A percentile compares a stretch with the other conserved stretches of the same genome.
Conservation (phyloP, 208 protist genomes). For the Trichomonas vaginalis region DNA sequence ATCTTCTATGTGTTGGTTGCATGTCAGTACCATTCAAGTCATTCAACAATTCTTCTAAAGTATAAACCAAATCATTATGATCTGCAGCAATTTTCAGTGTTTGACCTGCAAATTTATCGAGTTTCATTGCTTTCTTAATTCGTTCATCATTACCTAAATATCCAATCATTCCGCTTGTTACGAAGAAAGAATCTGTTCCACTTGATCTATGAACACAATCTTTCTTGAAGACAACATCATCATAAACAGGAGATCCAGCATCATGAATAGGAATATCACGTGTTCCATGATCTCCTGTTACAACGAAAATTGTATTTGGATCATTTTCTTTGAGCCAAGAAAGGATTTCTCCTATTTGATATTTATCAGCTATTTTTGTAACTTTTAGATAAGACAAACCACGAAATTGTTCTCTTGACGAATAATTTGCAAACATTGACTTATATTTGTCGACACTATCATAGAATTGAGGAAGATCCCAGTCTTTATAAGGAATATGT, state of each 20-base stretch:
- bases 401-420: neutral
- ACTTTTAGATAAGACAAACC: neutral
- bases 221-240: neutral
- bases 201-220: neutral
- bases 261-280: neutral
- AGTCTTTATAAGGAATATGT: neutral
- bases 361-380: neutral
- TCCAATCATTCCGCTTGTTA: neutral
- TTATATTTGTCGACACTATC: neutral
- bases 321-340: neutral
- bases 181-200: neutral
- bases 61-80: neutral
- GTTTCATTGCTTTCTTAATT: neutral
- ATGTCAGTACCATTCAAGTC: neutral
- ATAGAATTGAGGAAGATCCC: neutral
- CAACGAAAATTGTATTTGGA: neutral
- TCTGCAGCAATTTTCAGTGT: neutral
- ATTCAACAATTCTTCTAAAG: neutral
- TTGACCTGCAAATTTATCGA: neutral
- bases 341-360: neutral
- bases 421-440: neutral
- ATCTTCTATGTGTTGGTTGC: neutral
- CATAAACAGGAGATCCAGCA: neutral
- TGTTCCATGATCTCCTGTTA: neutral
- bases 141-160: neutral